Evolutionary conservation across 352 stramenopile species (phyloP).

Genomic region (Pythium sukuiense): DNA sequence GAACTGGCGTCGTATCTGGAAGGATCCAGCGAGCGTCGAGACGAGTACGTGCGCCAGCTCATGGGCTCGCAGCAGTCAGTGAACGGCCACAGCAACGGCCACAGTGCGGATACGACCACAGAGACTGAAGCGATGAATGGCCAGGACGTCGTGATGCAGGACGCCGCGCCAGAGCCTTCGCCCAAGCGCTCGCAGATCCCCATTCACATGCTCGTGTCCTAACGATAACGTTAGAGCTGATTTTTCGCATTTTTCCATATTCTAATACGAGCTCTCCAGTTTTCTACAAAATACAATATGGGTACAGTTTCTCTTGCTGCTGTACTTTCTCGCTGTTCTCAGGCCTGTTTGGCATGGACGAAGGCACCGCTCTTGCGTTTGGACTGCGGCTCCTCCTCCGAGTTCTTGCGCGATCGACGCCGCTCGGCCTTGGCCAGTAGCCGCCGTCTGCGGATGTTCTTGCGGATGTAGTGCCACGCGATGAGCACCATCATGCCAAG

Average conservation of each 20-base stretch:
- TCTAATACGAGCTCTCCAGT: background rate
- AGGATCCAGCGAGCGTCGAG: constrained; percentile 5
- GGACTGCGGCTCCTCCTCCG: constrained; percentile 39
- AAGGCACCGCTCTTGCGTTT: constrained; percentile 60
- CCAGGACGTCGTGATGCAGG: constrained; percentile 9
- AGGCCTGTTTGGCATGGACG: constrained; percentile 59
- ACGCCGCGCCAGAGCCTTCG: constrained; percentile 22
- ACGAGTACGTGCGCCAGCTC: constrained; percentile 19
- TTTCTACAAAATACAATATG: background rate
- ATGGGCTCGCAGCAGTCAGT: background rate
- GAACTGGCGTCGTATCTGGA: constrained; percentile 21
- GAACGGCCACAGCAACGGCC: background rate
- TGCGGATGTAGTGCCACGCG: constrained; percentile 85
- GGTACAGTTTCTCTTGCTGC: background rate
- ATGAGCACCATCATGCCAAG: constrained; percentile 65
- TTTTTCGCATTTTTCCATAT: background rate
- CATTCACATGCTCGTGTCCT: constrained; percentile 74
- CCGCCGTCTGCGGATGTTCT: constrained; percentile 69
- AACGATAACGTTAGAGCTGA: constrained; percentile 39
- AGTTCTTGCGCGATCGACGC: constrained; percentile 77
- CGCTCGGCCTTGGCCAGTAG: constrained; percentile 92
- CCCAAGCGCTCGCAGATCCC: constrained; percentile 42
- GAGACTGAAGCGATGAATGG: background rate
- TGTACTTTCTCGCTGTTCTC: background rate
- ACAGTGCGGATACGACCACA: background rate